A percentile compares a stretch with the other conserved stretches of the same genome.
Evolutionary conservation across 371 early-diverging fungal species (phyloP).

Genomic region (Fennellomyces sp.): DNA sequence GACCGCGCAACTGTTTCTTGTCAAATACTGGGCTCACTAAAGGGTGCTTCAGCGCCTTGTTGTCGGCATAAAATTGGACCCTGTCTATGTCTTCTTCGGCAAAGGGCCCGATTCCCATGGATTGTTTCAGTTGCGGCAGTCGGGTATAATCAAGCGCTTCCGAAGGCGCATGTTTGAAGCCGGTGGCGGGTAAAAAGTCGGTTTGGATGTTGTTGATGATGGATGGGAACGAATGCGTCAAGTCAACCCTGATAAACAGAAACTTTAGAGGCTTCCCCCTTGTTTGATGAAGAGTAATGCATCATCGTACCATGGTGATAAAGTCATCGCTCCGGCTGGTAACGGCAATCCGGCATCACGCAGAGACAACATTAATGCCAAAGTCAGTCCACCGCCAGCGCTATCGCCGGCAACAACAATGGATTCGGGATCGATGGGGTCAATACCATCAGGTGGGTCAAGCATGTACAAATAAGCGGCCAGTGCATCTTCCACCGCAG

Average conservation of each 20-base stretch:
- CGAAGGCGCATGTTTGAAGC: constrained; percentile 50
- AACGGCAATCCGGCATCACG: constrained; percentile 54
- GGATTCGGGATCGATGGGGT: constrained; percentile 58
- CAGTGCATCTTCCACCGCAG: constrained; percentile 79
- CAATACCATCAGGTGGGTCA: constrained; percentile 45
- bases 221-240: constrained; percentile 70
- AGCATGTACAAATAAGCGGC: constrained; percentile 74
- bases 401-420: constrained; percentile 84
- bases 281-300: not conserved
- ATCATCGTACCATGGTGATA: constrained; percentile 48
- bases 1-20: constrained; percentile 33
- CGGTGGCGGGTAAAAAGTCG: constrained; percentile 65
- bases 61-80: constrained; percentile 61
- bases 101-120: not conserved
- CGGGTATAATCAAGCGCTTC: constrained; percentile 37
- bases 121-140: constrained; percentile 23
- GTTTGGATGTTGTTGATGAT: constrained; percentile 55
- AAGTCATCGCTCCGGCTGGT: constrained; percentile 51
- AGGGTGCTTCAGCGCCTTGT: constrained; percentile 44
- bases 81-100: constrained; percentile 28
- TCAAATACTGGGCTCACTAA: constrained; percentile 59
- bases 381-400: constrained; percentile 72
- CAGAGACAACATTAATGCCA: constrained; percentile 50
- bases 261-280: constrained; percentile 2
- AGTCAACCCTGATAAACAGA: too few relatives aligned